phyloP scores from a whole-genome alignment of 2,329 filamentous ascomycete genomes.

The Plenodomus lindquistii region DNA sequence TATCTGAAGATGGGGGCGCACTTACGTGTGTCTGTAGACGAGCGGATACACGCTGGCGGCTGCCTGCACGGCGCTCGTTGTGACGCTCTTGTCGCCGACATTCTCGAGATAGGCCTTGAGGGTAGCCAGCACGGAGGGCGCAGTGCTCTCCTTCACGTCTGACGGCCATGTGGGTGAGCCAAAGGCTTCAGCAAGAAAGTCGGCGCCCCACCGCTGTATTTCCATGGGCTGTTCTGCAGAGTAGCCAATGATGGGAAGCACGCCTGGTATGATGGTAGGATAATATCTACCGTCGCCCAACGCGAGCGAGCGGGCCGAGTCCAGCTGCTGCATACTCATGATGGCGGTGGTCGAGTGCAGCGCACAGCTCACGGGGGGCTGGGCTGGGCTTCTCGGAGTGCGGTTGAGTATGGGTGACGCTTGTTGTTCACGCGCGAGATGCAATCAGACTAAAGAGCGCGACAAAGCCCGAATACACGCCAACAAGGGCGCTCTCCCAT shows the following conservation, averaged over 20 bases:
- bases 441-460: constrained; percentile 33
- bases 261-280: constrained; percentile 85
- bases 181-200: constrained; percentile 95
- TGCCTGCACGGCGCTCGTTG: constrained; percentile 85
- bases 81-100: constrained; percentile 75
- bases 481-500: constrained; percentile 29
- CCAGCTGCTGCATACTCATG: constrained; percentile 71
- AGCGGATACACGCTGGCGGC: constrained; percentile 92
- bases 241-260: constrained; percentile 86
- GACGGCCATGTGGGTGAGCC: constrained; percentile 81
- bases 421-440: constrained; percentile 38
- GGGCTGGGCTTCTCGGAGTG: not conserved
- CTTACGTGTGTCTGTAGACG: constrained; percentile 92
- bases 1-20: constrained; percentile 44
- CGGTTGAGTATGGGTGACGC: constrained; percentile 18
- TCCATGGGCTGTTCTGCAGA: constrained; percentile 67
- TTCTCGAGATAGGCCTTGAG: constrained; percentile 57
- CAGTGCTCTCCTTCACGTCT: constrained; percentile 79
- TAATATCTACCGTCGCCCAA: constrained; percentile 87
- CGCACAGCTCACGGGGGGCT: not conserved
- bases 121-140: constrained; percentile 75
- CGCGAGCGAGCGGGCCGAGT: constrained; percentile 87
- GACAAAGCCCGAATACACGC: constrained; percentile 32
- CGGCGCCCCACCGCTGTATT: constrained; percentile 91
- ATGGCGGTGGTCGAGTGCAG: constrained; percentile 23